A percentile compares a stretch with the other conserved stretches of the same genome.
Conservation (phyloP, 495 filamentous ascomycete genomes). For the Margaritispora aquatica region DNA sequence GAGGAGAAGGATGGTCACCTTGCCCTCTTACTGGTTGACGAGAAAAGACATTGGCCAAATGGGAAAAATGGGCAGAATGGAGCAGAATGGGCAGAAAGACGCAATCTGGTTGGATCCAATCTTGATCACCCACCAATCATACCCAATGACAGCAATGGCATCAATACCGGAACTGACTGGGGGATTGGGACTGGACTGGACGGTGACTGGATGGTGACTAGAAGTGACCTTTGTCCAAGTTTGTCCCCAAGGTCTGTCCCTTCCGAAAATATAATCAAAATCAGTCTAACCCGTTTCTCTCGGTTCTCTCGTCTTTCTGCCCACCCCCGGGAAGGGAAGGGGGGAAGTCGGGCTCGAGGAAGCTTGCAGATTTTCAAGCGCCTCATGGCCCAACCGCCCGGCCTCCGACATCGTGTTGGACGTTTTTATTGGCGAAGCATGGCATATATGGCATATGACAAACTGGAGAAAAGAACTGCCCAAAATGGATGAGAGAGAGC, state of each 20-base stretch:
- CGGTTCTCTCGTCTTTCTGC: no score
- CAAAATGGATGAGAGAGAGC: not conserved
- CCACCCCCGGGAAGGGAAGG: no score
- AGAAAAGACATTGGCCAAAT: conserved; percentile 1
- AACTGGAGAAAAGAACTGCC: no score
- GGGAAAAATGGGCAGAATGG: conserved; percentile 9
- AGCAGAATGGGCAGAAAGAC: conserved; percentile 1
- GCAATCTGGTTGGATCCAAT: conserved; percentile 1
- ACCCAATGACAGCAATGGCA: no score
- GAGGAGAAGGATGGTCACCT: no score
- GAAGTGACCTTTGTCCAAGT: conserved; percentile 10
- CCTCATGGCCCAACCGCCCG: conserved; percentile 23
- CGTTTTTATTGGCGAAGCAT: conserved; percentile 9
- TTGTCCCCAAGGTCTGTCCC: not conserved
- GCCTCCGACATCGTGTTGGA: conserved; percentile 9
- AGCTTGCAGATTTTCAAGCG: conserved; percentile 9
- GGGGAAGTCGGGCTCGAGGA: conserved; percentile 1
- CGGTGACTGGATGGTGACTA: no score
- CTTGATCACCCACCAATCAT: not conserved
- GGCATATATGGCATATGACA: no score
- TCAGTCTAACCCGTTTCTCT: no score
- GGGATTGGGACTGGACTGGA: no score
- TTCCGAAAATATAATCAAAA: no score
- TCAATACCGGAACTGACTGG: no score
- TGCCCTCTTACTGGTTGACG: no score